These are phyloP conservation scores for Talaromyces piceae DNA, from an alignment of 2,329 filamentous ascomycete genomes.

Conservation along the genomic window DNA sequence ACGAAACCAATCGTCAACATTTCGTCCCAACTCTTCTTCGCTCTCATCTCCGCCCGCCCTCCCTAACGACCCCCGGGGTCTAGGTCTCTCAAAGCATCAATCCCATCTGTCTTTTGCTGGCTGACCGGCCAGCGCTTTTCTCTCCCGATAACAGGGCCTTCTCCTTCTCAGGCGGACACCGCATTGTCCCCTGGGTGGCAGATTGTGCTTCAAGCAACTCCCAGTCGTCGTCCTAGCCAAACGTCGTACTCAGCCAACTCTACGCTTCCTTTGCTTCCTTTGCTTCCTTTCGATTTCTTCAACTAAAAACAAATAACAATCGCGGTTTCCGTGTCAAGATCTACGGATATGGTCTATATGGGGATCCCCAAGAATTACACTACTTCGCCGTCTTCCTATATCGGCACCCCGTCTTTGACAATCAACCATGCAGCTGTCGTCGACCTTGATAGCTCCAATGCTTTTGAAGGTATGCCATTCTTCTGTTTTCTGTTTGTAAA, in stretches of 20 bases:
- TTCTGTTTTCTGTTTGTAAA: constrained; percentile 14
- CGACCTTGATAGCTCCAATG: constrained; percentile 89
- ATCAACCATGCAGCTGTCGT: constrained; percentile 94
- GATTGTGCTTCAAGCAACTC: constrained; percentile 81
- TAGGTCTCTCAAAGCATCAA: constrained; percentile 26
- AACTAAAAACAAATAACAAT: constrained; percentile 10
- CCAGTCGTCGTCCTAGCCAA: constrained; percentile 11
- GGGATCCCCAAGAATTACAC: constrained; percentile 74
- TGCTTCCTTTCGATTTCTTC: constrained; percentile 20
- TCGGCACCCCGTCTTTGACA: constrained; percentile 79
- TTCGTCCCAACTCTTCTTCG: constrained; percentile 77
- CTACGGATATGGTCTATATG: constrained; percentile 72
- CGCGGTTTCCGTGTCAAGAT: neutral
- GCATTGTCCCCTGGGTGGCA: constrained; percentile 95
- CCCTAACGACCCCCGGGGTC: constrained; percentile 68
- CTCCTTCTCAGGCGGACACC: constrained; percentile 87
- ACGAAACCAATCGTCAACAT: constrained; percentile 64
- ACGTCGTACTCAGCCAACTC: constrained; percentile 4
- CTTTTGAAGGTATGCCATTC: constrained; percentile 71
- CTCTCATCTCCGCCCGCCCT: constrained; percentile 75
- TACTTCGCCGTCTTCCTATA: constrained; percentile 67
- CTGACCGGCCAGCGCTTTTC: constrained; percentile 59
- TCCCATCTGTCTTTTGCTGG: constrained; percentile 58
- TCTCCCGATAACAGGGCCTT: constrained; percentile 68
- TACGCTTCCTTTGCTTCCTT: neutral